Evolutionary conservation across 1,139 yeast genomes (phyloP), one percentile per base, ranked within the genome.

Genomic region (Groenewaldozyma auringiensis): DNA sequence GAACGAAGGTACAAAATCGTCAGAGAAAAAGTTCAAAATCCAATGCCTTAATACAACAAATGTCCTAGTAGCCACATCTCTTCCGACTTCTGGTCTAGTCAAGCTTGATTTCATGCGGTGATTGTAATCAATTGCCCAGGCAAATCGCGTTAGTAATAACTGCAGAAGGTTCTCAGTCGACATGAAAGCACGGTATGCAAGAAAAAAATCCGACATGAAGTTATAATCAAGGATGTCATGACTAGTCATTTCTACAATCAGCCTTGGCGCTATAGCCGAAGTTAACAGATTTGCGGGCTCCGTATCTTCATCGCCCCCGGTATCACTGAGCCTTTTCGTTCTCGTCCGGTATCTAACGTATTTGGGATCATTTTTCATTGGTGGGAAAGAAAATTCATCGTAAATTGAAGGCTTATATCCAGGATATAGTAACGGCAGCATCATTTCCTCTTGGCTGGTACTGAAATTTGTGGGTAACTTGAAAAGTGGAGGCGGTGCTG

Each of bases 1-100:
- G 29, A 52, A 47, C 32, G 63, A 53, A n/a, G 68, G 62, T 38
- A 66, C 62, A 51, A 69, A 69, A 53, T 69, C 74, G 53, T 66
- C 69, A 11, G 65, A 63, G 50, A 66, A 66, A 47, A 61, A 66
- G 50, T 67, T 89, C 50, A 85, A 66, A 29, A 92, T 66, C 95
- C 97, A 92, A 64, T 87, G 95, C 57, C 97, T 75, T 42, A 92
- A 59, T 32, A 85, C 81, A 35, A 87, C 96, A 68, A 89, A 92
- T 0, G 94, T 82, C 54, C 97, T 74, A 35, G 89, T 75, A n/a
- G 86, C 68, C 1, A 83, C 83, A 43, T 83, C 70, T 52, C 81
- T 76, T 3, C 94, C 94, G 8, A 75, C 61, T 49, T 69, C 74
- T 11, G 36, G 20, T 8, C 17, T 21, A 33, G 37, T 20, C 31